Base-by-base conservation (phyloP, 768 basidiomycete species). In the Amanita molliuscula region DNA sequence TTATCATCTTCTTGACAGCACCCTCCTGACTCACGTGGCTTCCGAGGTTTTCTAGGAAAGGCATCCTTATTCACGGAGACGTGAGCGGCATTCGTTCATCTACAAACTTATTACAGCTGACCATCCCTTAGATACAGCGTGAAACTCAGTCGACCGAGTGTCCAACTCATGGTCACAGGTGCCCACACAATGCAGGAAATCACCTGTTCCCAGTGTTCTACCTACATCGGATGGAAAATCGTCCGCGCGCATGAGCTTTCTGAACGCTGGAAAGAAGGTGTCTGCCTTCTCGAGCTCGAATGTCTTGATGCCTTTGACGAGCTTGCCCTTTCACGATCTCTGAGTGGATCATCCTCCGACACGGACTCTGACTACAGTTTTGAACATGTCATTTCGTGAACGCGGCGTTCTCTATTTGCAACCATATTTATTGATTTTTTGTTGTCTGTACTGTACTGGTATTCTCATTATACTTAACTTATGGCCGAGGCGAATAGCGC, bases 171-270 rank as follows among this genome's bases (percentile, higher is more conserved):
- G 79, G 69, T 67, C 36, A 78, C 79, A 7, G 80, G 81, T 23
- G 79, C 78, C 16, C 78, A 82, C 56, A 78, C 77, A 11, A 75
- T 79, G 67, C 73, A 76, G 59, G 76, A 80, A 60, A 69, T 77
- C 25, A 64, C 65, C 15, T 82, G 80, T 60, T 61, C 67, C 4
- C 64, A 63, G 4, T 81, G 79, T 57, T 65, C 68, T 28, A 54
- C 67, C 8, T 78, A 77, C 58, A 65, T 82, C n/a, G 81, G 81
- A 10, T 83, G 77, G 77, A 76, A 77, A 60, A 79, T 83, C 44
- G 62, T 78, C 4, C 73, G 73, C 29, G 80, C 79, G 3, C 73
- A 76, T 56, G 78, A 79, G 51, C 56, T 59, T 34, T 62, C 76
- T 2, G 81, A 83, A 61, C 67, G 68, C 36, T 83, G 81, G 81